Evolutionary conservation across 257 asterid species (phyloP), one percentile per base, ranked within the genome.

Genomic region (Jacaranda mimosifolia): DNA sequence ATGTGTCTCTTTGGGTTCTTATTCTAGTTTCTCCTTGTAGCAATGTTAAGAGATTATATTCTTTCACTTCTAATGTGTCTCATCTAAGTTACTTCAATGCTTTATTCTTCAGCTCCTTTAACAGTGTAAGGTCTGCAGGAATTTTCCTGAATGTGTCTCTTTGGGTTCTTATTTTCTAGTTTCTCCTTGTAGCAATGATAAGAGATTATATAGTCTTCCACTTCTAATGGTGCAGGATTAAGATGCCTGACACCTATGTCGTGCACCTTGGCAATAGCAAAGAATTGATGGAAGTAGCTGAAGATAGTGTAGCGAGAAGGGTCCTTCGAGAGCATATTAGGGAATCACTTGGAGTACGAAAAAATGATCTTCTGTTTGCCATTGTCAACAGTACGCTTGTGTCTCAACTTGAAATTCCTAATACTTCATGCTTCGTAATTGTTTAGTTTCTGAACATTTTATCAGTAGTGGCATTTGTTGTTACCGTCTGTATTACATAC

Each of bases 201-300:
- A 77, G 42, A 68, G 39, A 39, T 79, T 18, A 58, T 64, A 42
- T 49, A 35, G 13, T 78, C 36, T 48, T 67, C 51, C 79, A 60
- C 70, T 81, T 49, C 52, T 76, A 51, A 80, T 78, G 75, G 55
- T 79, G 83, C 87, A 95, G 99, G 87, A 95, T 95, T 79, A 86
- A 89, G 91, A 95, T 95, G 99, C 99, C 99, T 21, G 81, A 84
- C 48, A 95, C 97, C 65, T 92, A 90, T 88, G 98, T 91, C 39
- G 99, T 95, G 75, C 98, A 93, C 86, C 99, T 95, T 82, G 99
- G 99, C 53, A 95, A 95, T 83, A 95, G 97, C 91, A 90, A 89
- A 74, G 98, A 90, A 70, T 84, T 95, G 83, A 93, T 89, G 97
- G 97, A 89, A 79, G 87, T 89, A 68, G 99, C 99, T 38, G 97